These are phyloP conservation scores for Haplosporangium sp. DNA, from an alignment of 371 early-diverging fungal species.

Conservation along the genomic window DNA sequence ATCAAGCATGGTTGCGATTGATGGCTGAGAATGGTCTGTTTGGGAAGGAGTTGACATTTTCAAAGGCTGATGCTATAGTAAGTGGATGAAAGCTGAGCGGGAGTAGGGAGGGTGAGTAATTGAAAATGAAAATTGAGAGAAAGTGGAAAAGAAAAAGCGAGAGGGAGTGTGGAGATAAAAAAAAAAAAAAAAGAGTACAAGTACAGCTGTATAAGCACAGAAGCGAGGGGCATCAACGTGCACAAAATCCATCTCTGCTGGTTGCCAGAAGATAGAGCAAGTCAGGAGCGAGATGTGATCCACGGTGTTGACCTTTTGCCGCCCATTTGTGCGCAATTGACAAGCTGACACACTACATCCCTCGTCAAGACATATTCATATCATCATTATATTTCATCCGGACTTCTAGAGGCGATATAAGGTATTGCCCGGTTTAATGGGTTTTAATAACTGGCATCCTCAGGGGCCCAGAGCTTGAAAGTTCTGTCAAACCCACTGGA, in stretches of 20 bases:
- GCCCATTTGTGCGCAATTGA: too few relatives aligned
- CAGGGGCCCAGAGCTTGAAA: constrained; percentile 88
- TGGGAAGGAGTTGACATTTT: constrained; percentile 1
- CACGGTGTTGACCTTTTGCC: neutral
- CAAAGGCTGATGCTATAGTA: too few relatives aligned
- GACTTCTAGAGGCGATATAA: too few relatives aligned
- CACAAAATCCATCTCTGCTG: too few relatives aligned
- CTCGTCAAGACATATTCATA: too few relatives aligned
- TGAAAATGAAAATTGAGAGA: too few relatives aligned
- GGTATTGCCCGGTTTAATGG: too few relatives aligned
- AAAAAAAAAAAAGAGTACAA: constrained; percentile 1
- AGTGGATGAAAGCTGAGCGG: neutral
- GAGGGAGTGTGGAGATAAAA: neutral
- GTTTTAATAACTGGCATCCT: constrained; percentile 39
- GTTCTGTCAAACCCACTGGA: constrained; percentile 94
- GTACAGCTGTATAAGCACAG: neutral
- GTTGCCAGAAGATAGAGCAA: neutral
- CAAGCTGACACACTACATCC: too few relatives aligned
- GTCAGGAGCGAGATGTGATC: neutral
- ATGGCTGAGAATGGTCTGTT: neutral
- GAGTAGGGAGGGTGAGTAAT: neutral
- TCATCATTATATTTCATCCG: too few relatives aligned
- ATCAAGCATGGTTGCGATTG: neutral
- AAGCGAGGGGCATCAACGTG: too few relatives aligned
- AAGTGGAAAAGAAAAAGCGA: neutral